Evolutionary conservation across 2,329 filamentous ascomycete genomes (phyloP), one percentile per base, ranked within the genome.

Genomic region (Lachnellula willkommii): DNA sequence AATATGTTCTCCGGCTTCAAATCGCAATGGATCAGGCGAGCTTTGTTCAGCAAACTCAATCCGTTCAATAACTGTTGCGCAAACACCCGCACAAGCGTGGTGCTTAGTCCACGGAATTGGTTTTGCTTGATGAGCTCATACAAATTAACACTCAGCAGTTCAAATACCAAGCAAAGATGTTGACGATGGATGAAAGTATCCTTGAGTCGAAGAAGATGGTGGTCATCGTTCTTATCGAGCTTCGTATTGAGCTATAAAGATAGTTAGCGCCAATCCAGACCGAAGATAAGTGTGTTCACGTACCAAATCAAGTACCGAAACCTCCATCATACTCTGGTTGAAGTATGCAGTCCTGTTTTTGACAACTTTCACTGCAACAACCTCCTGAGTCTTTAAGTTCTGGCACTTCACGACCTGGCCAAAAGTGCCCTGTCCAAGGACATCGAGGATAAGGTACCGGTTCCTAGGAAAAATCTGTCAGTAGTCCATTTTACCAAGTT

Each of bases 261-360:
- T 5, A 15, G 42, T 66, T 42, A 66, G 64, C 20, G 20, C n/a
- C 24, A n/a, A 47, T 35, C 37, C 15, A 36, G 40, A 54, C 9
- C 24, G n/a, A 42, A 12, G 22, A 55, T 17, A 46, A 20, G 47
- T 11, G 12, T 49, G 24, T 47, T 14, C 52, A 65, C 83, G 56
- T 79, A 95, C 90, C 79, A 99, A 71, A 73, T 99, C 94, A 56
- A 99, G 79, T 24, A 99, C 94, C 1, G 94, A 99, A 35, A 99
- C 94, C 71, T 99, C 94, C 94, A 99, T 99, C 94, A 99, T 99
- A 73, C 94, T 97, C 73, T 99, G 94, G 70, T 99, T 99, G 77
- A 99, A 99, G 73, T 99, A 99, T 39, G 94, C 94, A 1, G 94
- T 99, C 67, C 93, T 87, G 73, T 99, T 99, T 76, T 99, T 99